A percentile compares a stretch with the other conserved stretches of the same genome.
Conservation (phyloP, 2,329 filamentous ascomycete species). For the Neofusicoccum umdonicola region DNA sequence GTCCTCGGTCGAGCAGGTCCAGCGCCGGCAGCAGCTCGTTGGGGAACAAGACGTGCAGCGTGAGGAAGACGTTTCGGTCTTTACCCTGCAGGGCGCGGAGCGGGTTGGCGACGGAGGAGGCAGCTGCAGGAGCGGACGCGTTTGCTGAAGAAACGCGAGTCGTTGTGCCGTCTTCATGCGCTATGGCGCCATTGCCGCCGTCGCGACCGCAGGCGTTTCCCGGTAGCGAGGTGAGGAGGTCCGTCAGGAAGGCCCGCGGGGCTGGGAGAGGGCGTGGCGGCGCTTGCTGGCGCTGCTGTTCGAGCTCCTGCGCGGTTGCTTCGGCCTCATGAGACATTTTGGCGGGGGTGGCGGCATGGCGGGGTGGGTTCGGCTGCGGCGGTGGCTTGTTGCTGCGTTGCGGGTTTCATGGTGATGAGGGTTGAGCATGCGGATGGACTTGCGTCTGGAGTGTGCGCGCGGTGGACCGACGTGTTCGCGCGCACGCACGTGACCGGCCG, state of each 20-base stretch:
- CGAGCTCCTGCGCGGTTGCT: neutral
- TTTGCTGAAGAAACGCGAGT: neutral
- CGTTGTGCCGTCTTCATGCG: neutral
- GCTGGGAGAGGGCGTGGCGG: constrained; percentile 19
- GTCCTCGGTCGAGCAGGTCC: constrained; percentile 76
- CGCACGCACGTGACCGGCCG: neutral
- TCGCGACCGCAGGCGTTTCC: neutral
- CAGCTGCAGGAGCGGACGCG: neutral
- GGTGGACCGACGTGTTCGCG: neutral
- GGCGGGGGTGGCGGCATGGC: constrained; percentile 5
- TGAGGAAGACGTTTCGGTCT: constrained; percentile 61
- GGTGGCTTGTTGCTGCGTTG: constrained; percentile 2
- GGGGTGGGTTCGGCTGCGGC: neutral
- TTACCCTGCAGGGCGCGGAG: constrained; percentile 23
- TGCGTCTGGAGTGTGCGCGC: neutral
- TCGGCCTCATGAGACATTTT: constrained; percentile 1
- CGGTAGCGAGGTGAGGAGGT: constrained; percentile 30
- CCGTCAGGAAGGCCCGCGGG: constrained; percentile 33
- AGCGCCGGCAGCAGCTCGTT: constrained; percentile 77
- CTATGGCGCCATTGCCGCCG: neutral
- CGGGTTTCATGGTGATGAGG: constrained; percentile 9
- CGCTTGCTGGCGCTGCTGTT: neutral
- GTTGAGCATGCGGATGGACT: neutral
- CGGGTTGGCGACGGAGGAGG: constrained; percentile 22
- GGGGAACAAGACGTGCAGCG: constrained; percentile 82